Percentiles rank a stretch among this genome's conserved stretches.
These are phyloP conservation scores for Aspergillus ochraceus DNA, from an alignment of 2,329 filamentous ascomycete species.

Conservation along the genomic window DNA sequence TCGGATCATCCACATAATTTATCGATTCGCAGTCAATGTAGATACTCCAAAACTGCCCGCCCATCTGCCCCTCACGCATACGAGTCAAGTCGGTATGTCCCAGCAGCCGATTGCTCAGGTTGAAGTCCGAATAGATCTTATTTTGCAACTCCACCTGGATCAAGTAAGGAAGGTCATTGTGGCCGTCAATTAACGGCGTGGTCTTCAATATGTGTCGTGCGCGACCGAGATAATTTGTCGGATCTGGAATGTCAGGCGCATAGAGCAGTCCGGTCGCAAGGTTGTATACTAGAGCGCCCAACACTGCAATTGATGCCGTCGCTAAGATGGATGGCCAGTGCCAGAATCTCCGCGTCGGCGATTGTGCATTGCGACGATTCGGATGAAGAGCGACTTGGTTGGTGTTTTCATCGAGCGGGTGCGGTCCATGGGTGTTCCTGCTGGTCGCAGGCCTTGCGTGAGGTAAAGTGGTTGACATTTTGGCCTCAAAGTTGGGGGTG, in stretches of 20 bases:
- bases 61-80: background rate
- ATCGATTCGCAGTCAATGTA: background rate
- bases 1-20: background rate
- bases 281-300: background rate
- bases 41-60: background rate
- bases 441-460: background rate
- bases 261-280: background rate
- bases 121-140: background rate
- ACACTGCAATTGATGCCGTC: background rate
- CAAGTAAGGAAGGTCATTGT: background rate
- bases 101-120: background rate
- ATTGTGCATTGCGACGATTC: background rate
- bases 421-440: background rate
- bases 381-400: background rate
- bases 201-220: background rate
- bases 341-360: background rate
- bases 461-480: background rate
- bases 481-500: background rate
- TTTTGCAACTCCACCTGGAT: background rate
- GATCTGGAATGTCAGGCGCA: background rate
- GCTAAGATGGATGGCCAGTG: background rate
- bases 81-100: background rate
- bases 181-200: background rate
- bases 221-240: background rate
- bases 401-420: background rate